phyloP scores from a whole-genome alignment of 2,329 filamentous ascomycete genomes.

The Beauveria varroae region DNA sequence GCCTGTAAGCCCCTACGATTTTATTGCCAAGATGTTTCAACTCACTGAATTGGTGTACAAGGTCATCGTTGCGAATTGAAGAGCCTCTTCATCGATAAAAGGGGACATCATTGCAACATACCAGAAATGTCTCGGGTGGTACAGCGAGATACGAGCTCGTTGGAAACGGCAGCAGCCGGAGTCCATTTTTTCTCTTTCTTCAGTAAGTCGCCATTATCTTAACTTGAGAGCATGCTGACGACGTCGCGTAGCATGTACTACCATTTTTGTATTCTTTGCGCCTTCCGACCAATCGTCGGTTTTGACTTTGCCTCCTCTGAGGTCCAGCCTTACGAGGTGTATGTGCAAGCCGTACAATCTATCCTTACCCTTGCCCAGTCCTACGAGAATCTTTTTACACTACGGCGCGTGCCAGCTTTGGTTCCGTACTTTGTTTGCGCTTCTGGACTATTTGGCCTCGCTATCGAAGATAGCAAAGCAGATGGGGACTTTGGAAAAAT shows the following conservation, averaged over 20 bases:
- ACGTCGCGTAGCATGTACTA: slow-evolving; percentile 14
- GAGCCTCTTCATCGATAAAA: neutral
- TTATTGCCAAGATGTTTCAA: slow-evolving; percentile 13
- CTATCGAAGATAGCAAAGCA: neutral
- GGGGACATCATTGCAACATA: slow-evolving; percentile 8
- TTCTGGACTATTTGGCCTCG: slow-evolving; percentile 7
- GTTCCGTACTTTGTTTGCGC: slow-evolving; percentile 14
- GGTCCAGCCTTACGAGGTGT: slow-evolving; percentile 1
- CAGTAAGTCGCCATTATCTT: slow-evolving; percentile 10
- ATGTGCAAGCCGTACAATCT: neutral
- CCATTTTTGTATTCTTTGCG: slow-evolving; percentile 14
- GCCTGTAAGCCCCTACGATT: neutral
- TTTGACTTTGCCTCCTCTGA: neutral
- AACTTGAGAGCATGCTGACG: neutral
- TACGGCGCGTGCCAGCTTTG: slow-evolving; percentile 12
- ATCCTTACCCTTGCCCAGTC: slow-evolving; percentile 11
- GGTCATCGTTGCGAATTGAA: neutral
- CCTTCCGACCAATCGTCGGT: slow-evolving; percentile 12
- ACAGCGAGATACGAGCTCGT: slow-evolving; percentile 10
- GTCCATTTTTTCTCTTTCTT: slow-evolving; percentile 14
- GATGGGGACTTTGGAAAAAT: neutral
- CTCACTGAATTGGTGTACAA: slow-evolving; percentile 15
- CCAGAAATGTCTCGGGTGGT: slow-evolving; percentile 15
- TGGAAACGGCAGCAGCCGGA: neutral
- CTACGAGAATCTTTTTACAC: slow-evolving; percentile 15